Evolutionary conservation across 179 eudicot species (phyloP).

Genomic region (Silene noctiflora): DNA sequence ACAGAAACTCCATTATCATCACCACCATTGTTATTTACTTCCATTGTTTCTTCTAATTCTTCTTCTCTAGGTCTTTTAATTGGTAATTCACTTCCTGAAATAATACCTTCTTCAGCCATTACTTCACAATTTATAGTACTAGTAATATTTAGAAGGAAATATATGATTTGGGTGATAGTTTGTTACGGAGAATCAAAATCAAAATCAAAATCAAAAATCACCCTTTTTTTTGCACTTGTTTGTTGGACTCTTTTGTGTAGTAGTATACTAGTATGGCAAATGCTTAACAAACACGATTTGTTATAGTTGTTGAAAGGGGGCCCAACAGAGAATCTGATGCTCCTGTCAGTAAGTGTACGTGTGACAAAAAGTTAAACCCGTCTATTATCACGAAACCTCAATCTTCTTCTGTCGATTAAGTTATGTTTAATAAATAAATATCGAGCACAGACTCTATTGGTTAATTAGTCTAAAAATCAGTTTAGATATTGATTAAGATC

Average conservation of each 20-base stretch:
- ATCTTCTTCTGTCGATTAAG: background rate
- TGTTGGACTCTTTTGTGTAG: background rate
- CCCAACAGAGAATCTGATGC: background rate
- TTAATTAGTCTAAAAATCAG: too few species aligned
- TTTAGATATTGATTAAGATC: background rate
- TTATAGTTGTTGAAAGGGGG: slow-evolving; percentile 1
- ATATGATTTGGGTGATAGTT: too few species aligned
- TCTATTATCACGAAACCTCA: background rate
- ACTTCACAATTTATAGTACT: background rate
- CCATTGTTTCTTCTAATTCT: slow-evolving; percentile 24
- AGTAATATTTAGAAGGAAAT: too few species aligned
- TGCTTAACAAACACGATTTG: background rate
- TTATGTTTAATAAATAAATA: background rate
- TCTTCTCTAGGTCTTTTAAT: slow-evolving; percentile 46
- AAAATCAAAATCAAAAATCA: background rate
- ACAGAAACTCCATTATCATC: slow-evolving; percentile 23
- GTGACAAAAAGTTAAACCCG: background rate
- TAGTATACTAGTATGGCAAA: too few species aligned
- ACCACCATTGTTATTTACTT: background rate
- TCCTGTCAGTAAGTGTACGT: background rate
- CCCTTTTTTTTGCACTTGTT: background rate
- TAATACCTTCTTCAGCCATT: slow-evolving; percentile 31
- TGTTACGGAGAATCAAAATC: background rate
- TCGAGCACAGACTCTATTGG: background rate
- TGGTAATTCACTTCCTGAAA: slow-evolving; percentile 38